phyloP scores from a whole-genome alignment of 2,329 filamentous ascomycete genomes.

The Teratosphaeria zuluensis region DNA sequence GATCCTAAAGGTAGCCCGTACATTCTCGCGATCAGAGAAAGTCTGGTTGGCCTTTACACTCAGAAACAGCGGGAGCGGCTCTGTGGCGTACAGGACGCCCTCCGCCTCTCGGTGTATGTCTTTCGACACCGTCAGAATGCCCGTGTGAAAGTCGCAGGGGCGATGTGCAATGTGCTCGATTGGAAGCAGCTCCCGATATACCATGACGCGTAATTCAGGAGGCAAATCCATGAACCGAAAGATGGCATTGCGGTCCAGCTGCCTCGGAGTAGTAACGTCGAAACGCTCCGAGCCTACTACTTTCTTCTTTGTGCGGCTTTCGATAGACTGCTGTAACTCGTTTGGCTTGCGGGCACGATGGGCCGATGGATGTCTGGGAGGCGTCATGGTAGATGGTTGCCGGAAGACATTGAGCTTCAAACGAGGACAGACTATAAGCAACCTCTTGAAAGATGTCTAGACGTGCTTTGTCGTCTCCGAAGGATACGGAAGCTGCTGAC shows the following conservation, averaged over 20 bases:
- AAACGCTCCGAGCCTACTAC: not conserved
- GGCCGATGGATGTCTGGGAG: not conserved
- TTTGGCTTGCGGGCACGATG: not conserved
- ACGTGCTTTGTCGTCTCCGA: no score
- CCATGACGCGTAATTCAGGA: conserved; percentile 7
- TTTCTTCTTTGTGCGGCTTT: not conserved
- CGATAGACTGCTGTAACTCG: not conserved
- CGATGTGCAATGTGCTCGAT: not conserved
- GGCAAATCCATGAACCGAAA: conserved; percentile 8
- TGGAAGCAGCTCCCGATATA: conserved; percentile 5
- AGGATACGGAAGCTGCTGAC: no score
- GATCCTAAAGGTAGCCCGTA: no score
- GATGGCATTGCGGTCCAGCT: not conserved
- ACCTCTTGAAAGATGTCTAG: no score
- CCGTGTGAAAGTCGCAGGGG: not conserved
- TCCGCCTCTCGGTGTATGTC: not conserved
- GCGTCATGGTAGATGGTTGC: not conserved
- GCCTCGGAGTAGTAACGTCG: not conserved
- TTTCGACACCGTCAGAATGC: not conserved
- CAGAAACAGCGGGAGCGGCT: not conserved
- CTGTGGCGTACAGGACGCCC: not conserved
- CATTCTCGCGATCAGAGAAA: no score
- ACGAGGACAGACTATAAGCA: no score
- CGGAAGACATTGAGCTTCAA: not conserved
- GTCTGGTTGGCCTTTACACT: not conserved